Percentiles rank a stretch among this genome's conserved stretches.
Evolutionary conservation across 225 moss, liverwort and hornwort genomes (phyloP).

Genomic region (Physcomitrellopsis africana): DNA sequence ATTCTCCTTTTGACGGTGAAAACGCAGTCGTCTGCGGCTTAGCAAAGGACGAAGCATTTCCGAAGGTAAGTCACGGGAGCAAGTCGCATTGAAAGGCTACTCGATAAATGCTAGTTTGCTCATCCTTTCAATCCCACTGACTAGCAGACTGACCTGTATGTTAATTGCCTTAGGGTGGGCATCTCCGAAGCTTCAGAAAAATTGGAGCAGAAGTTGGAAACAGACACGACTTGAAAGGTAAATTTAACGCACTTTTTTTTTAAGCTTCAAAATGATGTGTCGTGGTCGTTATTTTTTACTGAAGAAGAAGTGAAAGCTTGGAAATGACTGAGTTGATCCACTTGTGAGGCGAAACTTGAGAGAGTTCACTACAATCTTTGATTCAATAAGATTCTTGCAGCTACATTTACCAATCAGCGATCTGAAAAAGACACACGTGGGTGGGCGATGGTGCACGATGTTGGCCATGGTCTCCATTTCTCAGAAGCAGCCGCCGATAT

Average conservation of each 20-base stretch:
- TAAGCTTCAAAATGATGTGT: neutral
- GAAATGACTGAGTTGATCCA: neutral
- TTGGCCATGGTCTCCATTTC: conserved; percentile 53
- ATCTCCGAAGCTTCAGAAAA: conserved; percentile 56
- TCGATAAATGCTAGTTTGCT: neutral
- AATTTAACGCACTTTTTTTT: neutral
- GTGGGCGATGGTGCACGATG: conserved; percentile 64
- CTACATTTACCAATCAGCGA: conserved; percentile 39
- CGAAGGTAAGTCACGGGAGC: conserved; percentile 28
- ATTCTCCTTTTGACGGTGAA: conserved; percentile 43
- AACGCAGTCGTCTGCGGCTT: conserved; percentile 37
- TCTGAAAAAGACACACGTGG: conserved; percentile 49
- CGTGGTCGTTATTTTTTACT: neutral
- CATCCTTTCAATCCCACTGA: neutral
- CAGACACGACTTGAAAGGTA: conserved; percentile 49
- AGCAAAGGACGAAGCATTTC: conserved; percentile 43
- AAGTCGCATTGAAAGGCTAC: neutral
- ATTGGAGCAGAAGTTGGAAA: conserved; percentile 35
- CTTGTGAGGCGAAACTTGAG: neutral
- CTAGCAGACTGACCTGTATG: neutral
- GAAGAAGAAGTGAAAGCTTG: neutral
- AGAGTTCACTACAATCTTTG: neutral
- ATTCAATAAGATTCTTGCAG: conserved; percentile 13
- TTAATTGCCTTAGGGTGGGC: conserved; percentile 33
- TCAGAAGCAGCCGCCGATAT: conserved; percentile 46